Evolutionary conservation across 2,329 filamentous ascomycete species (phyloP).

Genomic region (Nemania abortiva): DNA sequence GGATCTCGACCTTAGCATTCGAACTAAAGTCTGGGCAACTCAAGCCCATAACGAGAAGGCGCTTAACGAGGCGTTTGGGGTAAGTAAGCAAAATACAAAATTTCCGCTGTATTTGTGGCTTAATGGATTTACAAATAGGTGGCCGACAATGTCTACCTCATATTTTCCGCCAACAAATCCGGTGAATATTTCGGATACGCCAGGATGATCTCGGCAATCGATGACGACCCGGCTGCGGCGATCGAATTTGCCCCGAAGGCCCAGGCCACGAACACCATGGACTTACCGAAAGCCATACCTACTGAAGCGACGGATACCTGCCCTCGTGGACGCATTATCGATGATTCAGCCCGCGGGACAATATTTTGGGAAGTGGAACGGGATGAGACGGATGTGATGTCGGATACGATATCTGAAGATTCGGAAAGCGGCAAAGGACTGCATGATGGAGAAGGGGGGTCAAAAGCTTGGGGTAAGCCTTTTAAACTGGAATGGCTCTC

Average conservation of each 20-base stretch:
- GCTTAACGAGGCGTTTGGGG: slow-evolving; percentile 85
- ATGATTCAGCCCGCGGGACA: slow-evolving; percentile 91
- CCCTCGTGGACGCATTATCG: slow-evolving; percentile 87
- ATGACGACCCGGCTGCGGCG: slow-evolving; percentile 77
- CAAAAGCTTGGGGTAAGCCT: slow-evolving; percentile 87
- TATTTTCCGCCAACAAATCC: slow-evolving; percentile 97
- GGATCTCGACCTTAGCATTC: slow-evolving; percentile 89
- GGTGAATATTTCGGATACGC: slow-evolving; percentile 98
- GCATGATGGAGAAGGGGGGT: slow-evolving; percentile 57
- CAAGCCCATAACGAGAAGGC: slow-evolving; percentile 91
- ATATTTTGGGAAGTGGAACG: slow-evolving; percentile 94
- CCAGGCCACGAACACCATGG: slow-evolving; percentile 69
- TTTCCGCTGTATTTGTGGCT: slow-evolving; percentile 11
- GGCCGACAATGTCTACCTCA: slow-evolving; percentile 86
- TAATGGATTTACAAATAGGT: slow-evolving; percentile 61
- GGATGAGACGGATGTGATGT: slow-evolving; percentile 61
- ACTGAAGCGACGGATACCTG: slow-evolving; percentile 83
- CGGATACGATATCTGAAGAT: slow-evolving; percentile 50
- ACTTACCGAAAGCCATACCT: slow-evolving; percentile 81
- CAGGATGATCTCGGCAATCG: slow-evolving; percentile 87
- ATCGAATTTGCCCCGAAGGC: slow-evolving; percentile 76
- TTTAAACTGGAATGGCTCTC: slow-evolving; percentile 94
- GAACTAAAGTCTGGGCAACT: slow-evolving; percentile 91
- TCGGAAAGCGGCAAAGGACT: slow-evolving; percentile 49
- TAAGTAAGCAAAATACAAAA: slow-evolving; percentile 53